Evolutionary conservation across 208 protist genomes (phyloP), one percentile per base, ranked within the genome.

Genomic region (Leishmania lainsoni): DNA sequence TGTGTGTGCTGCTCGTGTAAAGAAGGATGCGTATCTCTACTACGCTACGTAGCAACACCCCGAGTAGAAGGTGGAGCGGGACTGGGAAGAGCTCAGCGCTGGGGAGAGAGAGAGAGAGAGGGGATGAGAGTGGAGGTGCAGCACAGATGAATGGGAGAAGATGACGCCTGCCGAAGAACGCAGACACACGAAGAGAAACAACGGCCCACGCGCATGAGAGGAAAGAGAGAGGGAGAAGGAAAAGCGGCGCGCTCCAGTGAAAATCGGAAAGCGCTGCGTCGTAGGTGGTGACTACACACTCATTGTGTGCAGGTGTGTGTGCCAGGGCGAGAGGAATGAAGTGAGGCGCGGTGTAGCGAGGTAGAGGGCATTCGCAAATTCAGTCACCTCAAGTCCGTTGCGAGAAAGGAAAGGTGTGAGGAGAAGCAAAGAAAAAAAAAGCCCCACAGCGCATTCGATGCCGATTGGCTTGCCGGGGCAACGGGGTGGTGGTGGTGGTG

Each of bases 181-280:
- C 49, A 71, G 12, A 61, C 14, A 66, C 66, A 77, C 49, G 39
- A 77, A 81, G 63, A 59, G 72, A 74, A 70, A 71, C 71, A 4
- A 78, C 26, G 29, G 81, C 32, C 56, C 58, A 61, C 45, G 16
- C 61, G 26, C 45, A 29, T 51, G 35, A 56, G 35, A 4, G 45
- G 73, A 35, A 29, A 63, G 16, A 29, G 8, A 26, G 22, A n/a
- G 51, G 10, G 29, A 66, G 5, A 20, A 4, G 17, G 29, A 17
- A 51, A 54, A 59, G 45, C 6, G n/a, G 48, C 0, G 71, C 51
- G 32, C 59, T 26, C 22, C 22, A 35, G 29, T 4, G 59, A 66
- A 66, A 66, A 14, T n/a, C 12, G 12, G n/a, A 17, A 29, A 17
- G 59, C 59, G 22, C 5, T n/a, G 32, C 49, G 48, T 12, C 12